phyloP scores from a whole-genome alignment of 2,329 filamentous ascomycete species.

The Ophiostoma sp. region DNA sequence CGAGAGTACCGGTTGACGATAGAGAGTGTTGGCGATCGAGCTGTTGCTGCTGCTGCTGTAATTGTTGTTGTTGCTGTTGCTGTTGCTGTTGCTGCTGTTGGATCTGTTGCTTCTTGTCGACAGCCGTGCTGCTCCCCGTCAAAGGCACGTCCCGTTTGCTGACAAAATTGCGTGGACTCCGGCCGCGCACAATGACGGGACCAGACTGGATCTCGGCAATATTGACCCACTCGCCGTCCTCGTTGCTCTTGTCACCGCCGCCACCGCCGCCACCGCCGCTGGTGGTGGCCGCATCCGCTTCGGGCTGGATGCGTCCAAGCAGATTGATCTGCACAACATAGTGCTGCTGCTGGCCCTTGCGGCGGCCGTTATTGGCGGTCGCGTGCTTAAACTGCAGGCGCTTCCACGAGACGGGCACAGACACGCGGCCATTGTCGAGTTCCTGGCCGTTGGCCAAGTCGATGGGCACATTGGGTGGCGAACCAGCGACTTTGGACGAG shows the following conservation, averaged over 20 bases:
- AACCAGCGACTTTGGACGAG: constrained; percentile 46
- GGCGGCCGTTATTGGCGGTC: constrained; percentile 90
- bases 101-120: constrained; percentile 48
- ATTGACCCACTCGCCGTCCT: constrained; percentile 63
- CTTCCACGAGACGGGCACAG: constrained; percentile 88
- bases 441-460: constrained; percentile 61
- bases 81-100: constrained; percentile 36
- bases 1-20: not conserved
- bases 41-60: constrained; percentile 13
- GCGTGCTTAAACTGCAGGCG: constrained; percentile 93
- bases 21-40: constrained; percentile 6
- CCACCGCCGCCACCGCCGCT: not conserved
- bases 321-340: constrained; percentile 87
- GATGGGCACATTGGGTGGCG: constrained; percentile 56
- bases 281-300: constrained; percentile 11
- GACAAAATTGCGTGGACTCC: constrained; percentile 92
- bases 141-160: constrained; percentile 82
- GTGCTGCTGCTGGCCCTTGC: constrained; percentile 93
- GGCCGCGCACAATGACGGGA: constrained; percentile 90
- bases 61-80: constrained; percentile 31
- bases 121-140: constrained; percentile 41
- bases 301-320: constrained; percentile 50
- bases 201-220: constrained; percentile 87
- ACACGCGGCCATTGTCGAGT: constrained; percentile 72
- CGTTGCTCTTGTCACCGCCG: constrained; percentile 57